Evolutionary conservation across 257 asterid genomes (phyloP).

Genomic region (Vinca minor): DNA sequence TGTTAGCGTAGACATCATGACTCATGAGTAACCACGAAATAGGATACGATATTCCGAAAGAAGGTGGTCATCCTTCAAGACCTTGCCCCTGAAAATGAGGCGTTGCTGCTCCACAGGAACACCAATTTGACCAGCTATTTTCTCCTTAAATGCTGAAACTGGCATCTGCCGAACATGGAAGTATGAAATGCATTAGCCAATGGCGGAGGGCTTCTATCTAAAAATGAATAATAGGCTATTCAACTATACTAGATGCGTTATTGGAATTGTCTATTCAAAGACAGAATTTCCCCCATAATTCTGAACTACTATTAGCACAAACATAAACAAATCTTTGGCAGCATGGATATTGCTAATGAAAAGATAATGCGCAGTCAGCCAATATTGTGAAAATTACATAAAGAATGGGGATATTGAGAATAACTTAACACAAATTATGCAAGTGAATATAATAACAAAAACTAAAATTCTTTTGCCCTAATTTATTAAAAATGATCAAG

Average conservation of each 20-base stretch:
- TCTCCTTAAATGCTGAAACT: constrained; percentile 71
- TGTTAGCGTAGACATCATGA: background rate
- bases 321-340: background rate
- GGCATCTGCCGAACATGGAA: constrained; percentile 37
- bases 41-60: constrained; percentile 81
- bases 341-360: background rate
- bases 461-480: too few species aligned
- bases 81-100: constrained; percentile 81
- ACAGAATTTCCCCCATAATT: background rate
- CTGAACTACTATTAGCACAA: background rate
- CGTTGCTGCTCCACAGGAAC: constrained; percentile 85
- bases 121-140: constrained; percentile 54
- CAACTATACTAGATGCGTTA: background rate
- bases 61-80: constrained; percentile 62
- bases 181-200: constrained; percentile 2
- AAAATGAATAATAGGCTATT: background rate
- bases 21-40: background rate
- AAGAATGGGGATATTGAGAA: background rate
- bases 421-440: background rate
- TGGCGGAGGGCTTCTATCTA: background rate
- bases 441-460: background rate
- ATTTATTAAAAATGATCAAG: background rate
- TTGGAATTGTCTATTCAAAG: too few species aligned
- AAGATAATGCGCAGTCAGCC: background rate
- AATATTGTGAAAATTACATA: background rate